Evolutionary conservation across 768 basidiomycete genomes (phyloP).

Genomic region (Gautieria morchelliformis): DNA sequence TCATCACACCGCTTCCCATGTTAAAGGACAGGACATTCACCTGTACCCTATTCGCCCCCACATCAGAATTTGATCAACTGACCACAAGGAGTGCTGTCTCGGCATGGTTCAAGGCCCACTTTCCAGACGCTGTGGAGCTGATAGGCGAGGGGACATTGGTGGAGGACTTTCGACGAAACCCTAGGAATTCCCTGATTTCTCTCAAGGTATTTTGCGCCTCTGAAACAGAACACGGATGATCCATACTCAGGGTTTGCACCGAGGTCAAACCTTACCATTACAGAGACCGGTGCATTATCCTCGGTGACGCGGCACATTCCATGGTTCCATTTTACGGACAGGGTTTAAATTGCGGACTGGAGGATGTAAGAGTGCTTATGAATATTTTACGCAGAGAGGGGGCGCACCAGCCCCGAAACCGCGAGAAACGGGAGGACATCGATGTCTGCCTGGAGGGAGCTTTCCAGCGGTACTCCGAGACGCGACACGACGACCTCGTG

Average conservation of each 20-base stretch:
- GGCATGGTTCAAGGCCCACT: slow-evolving; percentile 57
- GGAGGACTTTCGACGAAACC: slow-evolving; percentile 73
- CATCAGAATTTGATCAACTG: slow-evolving; percentile 13
- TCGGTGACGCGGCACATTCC: slow-evolving; percentile 94
- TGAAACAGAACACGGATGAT: slow-evolving; percentile 7
- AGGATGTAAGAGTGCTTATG: slow-evolving; percentile 88
- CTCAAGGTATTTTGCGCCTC: slow-evolving; percentile 62
- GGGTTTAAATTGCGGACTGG: slow-evolving; percentile 94
- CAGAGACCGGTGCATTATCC: slow-evolving; percentile 73
- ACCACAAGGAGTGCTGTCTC: neutral
- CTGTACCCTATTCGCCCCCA: slow-evolving; percentile 33
- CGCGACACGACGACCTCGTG: slow-evolving; percentile 77
- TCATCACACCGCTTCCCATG: neutral
- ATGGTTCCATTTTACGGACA: slow-evolving; percentile 99
- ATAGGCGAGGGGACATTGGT: slow-evolving; percentile 76
- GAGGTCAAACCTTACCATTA: slow-evolving; percentile 87
- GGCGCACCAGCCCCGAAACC: slow-evolving; percentile 37
- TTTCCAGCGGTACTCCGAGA: slow-evolving; percentile 69
- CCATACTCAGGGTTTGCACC: slow-evolving; percentile 9
- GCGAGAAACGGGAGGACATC: slow-evolving; percentile 26
- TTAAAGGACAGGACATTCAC: slow-evolving; percentile 38
- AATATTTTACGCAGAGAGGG: slow-evolving; percentile 62
- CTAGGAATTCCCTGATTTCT: slow-evolving; percentile 81
- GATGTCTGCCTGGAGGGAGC: slow-evolving; percentile 57
- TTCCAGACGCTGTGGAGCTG: slow-evolving; percentile 78